Evolutionary conservation across 805 yeast species (phyloP), one percentile per base, ranked within the genome.

Genomic region (Isabelozyma pseudorhagii): DNA sequence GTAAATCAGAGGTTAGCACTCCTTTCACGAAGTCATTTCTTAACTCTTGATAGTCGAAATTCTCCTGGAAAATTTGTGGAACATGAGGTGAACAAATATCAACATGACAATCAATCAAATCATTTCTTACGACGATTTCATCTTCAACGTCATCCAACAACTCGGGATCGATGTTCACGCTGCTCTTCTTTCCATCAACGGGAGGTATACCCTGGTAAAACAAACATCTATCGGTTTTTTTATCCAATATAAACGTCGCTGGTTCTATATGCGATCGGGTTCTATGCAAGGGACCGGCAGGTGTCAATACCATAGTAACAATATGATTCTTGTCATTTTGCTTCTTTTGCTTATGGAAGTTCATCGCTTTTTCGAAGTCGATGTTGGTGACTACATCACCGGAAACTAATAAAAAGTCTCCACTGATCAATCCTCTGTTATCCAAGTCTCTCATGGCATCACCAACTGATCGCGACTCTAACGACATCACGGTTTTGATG

Each of bases 391-490:
- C 89, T 15, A 93, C 96, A 66, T 94, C 99, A 53, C 99, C 99
- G 8, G 96, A 83, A 31, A 94, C 88, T 38, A 94, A 75, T 49
- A 94, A 72, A 61, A 94, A 94, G 67, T 94, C 99, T 11, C 96
- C 92, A 1, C 88, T 83, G 46, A 94, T 89, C 50, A 93, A 72
- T 5, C 97, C 97, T 58, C 96, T 78, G 52, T 89, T 85, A 66
- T 94, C 99, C 50, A 94, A 73, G 63, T 93, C 98, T 66, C 99
- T 80, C 96, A 94, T 89, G 17, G 96, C 96, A 70, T 94, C 99
- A 56, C 99, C 99, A 9, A 93, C 96, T 27, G 96, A 88, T 66
- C 92, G 74, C 9, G 94, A 84, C 66, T 93, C 97, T 44, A 90
- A 82, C 21, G 96, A 83, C 77, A 88, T 80, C 47, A 93, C 81